A percentile compares a stretch with the other conserved stretches of the same genome.
These are phyloP conservation scores for Discostella stelligera DNA, from an alignment of 352 stramenopile species.

Conservation along the genomic window DNA sequence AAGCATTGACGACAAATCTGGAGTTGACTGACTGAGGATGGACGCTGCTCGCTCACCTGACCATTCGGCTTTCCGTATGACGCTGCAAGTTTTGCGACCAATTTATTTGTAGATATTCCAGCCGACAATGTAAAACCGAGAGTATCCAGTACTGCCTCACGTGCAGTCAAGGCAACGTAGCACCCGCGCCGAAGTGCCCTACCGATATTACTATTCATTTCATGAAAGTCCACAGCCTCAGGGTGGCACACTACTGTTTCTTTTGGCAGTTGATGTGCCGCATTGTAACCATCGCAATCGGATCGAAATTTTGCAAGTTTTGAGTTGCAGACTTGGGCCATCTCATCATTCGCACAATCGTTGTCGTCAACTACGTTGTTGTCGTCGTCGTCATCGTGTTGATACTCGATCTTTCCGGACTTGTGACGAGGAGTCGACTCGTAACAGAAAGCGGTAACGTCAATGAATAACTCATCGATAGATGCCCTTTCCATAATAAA, in stretches of 20 bases:
- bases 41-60: conserved; percentile 48
- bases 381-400: conserved; percentile 11
- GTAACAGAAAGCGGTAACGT: conserved; percentile 76
- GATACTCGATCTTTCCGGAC: not conserved
- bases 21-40: too few species aligned
- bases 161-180: conserved; percentile 55
- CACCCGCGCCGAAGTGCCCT: conserved; percentile 52
- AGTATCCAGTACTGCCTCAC: conserved; percentile 53
- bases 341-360: conserved; percentile 3
- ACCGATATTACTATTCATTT: conserved; percentile 25
- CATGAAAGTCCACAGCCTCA: conserved; percentile 7
- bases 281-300: conserved; percentile 25
- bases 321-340: conserved; percentile 5
- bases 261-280: conserved; percentile 25
- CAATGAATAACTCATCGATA: conserved; percentile 82
- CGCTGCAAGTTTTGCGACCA: conserved; percentile 76
- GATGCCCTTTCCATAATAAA: conserved; percentile 76
- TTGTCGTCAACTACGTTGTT: not conserved
- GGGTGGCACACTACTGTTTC: conserved; percentile 49
- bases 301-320: conserved; percentile 26
- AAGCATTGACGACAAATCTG: too few species aligned
- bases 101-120: conserved; percentile 76
- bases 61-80: conserved; percentile 79
- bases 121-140: conserved; percentile 78
- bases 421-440: not conserved